Conservation (phyloP, 768 basidiomycete genomes). For the Pholiota conissans region DNA sequence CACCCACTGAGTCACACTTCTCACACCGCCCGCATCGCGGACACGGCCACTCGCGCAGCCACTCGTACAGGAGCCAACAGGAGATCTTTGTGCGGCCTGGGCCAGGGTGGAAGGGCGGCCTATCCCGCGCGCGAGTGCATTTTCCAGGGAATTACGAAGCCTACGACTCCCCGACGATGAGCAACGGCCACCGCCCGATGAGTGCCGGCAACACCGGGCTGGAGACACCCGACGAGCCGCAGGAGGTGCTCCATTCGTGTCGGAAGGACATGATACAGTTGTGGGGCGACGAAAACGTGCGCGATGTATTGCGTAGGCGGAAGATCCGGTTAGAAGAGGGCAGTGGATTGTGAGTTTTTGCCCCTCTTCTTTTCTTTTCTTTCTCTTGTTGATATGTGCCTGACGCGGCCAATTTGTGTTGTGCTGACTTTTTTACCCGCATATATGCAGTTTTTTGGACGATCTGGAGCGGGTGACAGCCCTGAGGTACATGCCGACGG, state of each 20-base stretch:
- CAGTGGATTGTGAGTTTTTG: slow-evolving; percentile 69
- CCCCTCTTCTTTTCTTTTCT: background rate
- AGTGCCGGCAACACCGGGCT: slow-evolving; percentile 46
- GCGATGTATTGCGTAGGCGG: slow-evolving; percentile 50
- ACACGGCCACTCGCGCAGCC: slow-evolving; percentile 14
- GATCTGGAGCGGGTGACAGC: slow-evolving; percentile 66
- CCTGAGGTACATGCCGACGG: slow-evolving; percentile 63
- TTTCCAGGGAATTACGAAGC: slow-evolving; percentile 22
- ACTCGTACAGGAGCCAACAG: slow-evolving; percentile 36
- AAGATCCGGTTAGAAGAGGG: slow-evolving; percentile 70
- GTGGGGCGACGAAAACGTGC: slow-evolving; percentile 65
- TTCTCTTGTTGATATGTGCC: slow-evolving; percentile 6
- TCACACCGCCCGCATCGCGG: slow-evolving; percentile 11
- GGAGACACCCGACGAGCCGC: slow-evolving; percentile 57
- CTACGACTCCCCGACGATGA: slow-evolving; percentile 9
- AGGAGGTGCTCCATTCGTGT: slow-evolving; percentile 58
- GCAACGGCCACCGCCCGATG: slow-evolving; percentile 30
- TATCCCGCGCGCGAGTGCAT: slow-evolving; percentile 45
- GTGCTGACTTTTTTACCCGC: background rate
- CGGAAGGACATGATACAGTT: slow-evolving; percentile 63
- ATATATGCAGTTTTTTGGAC: slow-evolving; percentile 59
- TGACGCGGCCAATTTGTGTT: background rate
- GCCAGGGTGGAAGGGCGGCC: slow-evolving; percentile 61
- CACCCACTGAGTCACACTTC: slow-evolving; percentile 20
- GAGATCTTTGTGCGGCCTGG: slow-evolving; percentile 69